Evolutionary conservation across 106 monocot species (phyloP).

Genomic region (Phalaenopsis aphrodite): DNA sequence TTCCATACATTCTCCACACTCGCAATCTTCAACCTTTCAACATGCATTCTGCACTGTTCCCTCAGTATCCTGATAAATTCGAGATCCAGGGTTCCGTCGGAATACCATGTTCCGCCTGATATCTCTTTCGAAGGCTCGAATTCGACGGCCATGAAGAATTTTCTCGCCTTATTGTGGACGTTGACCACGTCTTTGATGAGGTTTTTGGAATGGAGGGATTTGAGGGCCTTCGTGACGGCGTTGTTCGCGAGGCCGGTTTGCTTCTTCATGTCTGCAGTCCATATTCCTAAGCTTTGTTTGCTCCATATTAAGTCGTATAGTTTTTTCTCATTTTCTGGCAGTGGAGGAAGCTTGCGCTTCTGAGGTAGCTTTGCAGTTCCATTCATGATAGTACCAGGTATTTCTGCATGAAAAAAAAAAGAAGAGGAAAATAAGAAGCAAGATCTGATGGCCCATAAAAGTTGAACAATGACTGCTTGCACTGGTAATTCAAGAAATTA

Average conservation of each 20-base stretch:
- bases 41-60: conserved; percentile 17
- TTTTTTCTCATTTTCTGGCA: conserved; percentile 19
- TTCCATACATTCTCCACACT: conserved; percentile 29
- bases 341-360: conserved; percentile 11
- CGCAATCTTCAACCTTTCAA: conserved; percentile 21
- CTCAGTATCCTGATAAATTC: conserved; percentile 35
- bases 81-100: conserved; percentile 39
- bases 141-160: conserved; percentile 45
- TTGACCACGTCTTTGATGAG: conserved; percentile 53
- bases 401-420: no score
- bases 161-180: conserved; percentile 33
- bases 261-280: conserved; percentile 39
- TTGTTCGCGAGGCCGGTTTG: conserved; percentile 14
- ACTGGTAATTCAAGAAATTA: no score
- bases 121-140: conserved; percentile 57
- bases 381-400: background rate
- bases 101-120: conserved; percentile 63
- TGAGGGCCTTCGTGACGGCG: conserved; percentile 34
- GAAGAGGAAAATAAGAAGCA: no score
- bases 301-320: conserved; percentile 38
- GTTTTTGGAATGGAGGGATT: conserved; percentile 26
- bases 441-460: no score
- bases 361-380: conserved; percentile 10
- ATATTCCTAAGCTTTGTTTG: conserved; percentile 44
- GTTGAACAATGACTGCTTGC: no score